A percentile compares a stretch with the other conserved stretches of the same genome.
These are phyloP conservation scores for Articulospora tetracladia DNA, from an alignment of 495 filamentous ascomycete genomes.

Conservation along the genomic window DNA sequence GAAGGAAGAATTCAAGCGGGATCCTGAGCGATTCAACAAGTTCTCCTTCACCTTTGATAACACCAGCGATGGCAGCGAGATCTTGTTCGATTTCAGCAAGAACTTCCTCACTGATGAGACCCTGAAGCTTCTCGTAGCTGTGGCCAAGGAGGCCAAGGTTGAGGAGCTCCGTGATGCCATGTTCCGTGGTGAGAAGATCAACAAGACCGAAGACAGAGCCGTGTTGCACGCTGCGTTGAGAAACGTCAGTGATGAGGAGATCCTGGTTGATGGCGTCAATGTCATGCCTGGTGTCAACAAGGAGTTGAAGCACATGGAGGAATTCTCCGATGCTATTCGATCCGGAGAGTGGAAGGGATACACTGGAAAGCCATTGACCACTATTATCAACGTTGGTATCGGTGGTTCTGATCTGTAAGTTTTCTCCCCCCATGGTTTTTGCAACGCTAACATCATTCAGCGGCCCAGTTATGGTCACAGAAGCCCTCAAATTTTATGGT, in stretches of 20 bases:
- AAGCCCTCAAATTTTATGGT: conserved; percentile 92
- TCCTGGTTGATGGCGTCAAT: conserved; percentile 92
- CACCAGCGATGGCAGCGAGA: conserved; percentile 70
- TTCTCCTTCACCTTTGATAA: conserved; percentile 83
- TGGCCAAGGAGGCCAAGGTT: conserved; percentile 84
- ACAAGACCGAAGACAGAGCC: conserved; percentile 95
- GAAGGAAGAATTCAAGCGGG: conserved; percentile 87
- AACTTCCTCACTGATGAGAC: conserved; percentile 96
- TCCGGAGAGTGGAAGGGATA: conserved; percentile 98
- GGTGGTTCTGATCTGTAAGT: conserved; percentile 96
- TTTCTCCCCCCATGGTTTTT: not conserved
- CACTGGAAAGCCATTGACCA: conserved; percentile 96
- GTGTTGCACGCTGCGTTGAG: conserved; percentile 94
- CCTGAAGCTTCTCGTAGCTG: conserved; percentile 74
- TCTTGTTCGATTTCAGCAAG: conserved; percentile 98
- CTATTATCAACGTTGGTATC: conserved; percentile 96
- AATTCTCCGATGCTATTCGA: conserved; percentile 90
- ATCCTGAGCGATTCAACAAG: conserved; percentile 85
- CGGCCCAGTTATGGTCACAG: conserved; percentile 97
- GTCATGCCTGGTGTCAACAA: conserved; percentile 92
- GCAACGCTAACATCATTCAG: conserved; percentile 36
- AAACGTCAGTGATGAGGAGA: conserved; percentile 77
- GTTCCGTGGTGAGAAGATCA: conserved; percentile 97
- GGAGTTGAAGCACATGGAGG: conserved; percentile 94
- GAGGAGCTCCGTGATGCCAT: conserved; percentile 94